Evolutionary conservation across 2,329 filamentous ascomycete species (phyloP), one percentile per base, ranked within the genome.

Genomic region (Calonectria pseudoturangicola): DNA sequence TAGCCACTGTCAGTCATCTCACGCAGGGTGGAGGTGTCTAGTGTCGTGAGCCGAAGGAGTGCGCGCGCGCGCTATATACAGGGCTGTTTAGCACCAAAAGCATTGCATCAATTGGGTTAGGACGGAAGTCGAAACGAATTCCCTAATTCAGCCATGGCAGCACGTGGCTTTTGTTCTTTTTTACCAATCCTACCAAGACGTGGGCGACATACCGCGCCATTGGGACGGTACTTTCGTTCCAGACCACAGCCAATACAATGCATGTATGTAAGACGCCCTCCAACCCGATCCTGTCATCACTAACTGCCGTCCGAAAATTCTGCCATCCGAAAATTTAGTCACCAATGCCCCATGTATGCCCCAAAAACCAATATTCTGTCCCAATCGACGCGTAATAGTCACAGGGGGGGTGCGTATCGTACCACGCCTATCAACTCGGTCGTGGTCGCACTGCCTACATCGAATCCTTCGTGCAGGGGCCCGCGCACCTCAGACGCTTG

Each of bases 371-470:
- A 25, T 39, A n/a, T 58, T 25, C 39, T 4, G 9, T 36, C n/a
- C 21, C 30, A 4, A 39, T 21, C 30, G 21, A 39, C 54, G 33
- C 54, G 54, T 39, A 58, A 58, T n/a, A 25, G 18, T n/a, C 54
- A 39, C 50, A 58, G 54, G 54, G 54, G 54, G 54, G n/a, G 25
- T 25, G 54, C 54, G 54, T 15, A 58, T 58, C 54, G 33, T 58
- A 39, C 54, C 54, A 58, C 54, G 39, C 15, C 54, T 21, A n/a
- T 39, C 30, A 58, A 33, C 36, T 33, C 36, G 39, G 54, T 27
- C 21, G 54, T 36, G 21, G 54, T 12, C 13, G 54, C 54, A 58
- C 33, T 36, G 30, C 54, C 21, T 25, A 39, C 54, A 18, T 58
- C 27, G 54, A 39, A 58, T 58, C 54, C 54, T 58, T 58, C 54